Percentiles rank a stretch among this genome's conserved stretches.
phyloP scores from a whole-genome alignment of 805 yeast species.

The Metschnikowia cubensis region DNA sequence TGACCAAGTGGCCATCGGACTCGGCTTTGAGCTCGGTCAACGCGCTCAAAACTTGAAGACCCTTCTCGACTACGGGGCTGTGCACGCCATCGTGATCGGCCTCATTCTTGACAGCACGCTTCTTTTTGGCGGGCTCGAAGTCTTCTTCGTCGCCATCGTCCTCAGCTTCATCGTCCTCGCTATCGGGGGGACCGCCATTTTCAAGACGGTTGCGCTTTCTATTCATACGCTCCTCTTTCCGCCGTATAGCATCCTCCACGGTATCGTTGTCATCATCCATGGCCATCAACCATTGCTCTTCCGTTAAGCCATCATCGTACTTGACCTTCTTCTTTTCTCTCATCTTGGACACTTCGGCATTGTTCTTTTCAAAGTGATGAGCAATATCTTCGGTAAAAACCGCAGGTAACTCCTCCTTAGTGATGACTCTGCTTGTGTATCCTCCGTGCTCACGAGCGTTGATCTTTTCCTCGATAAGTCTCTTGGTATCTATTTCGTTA shows the following conservation, averaged over 20 bases:
- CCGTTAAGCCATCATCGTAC: conserved; percentile 44
- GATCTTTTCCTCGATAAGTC: conserved; percentile 28
- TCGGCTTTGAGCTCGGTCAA: conserved; percentile 40
- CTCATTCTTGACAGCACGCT: conserved; percentile 20
- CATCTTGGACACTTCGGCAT: conserved; percentile 23
- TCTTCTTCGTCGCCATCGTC: conserved; percentile 19
- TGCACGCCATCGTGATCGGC: conserved; percentile 20
- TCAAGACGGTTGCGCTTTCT: conserved; percentile 32
- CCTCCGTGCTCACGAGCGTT: conserved; percentile 22
- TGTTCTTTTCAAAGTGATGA: conserved; percentile 24
- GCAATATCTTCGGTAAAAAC: conserved; percentile 27
- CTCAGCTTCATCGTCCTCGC: conserved; percentile 13
- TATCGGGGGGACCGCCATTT: conserved; percentile 12
- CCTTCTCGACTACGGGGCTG: conserved; percentile 14
- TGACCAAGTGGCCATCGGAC: conserved; percentile 34
- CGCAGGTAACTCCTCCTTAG: conserved; percentile 24
- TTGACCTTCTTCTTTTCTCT: conserved; percentile 27
- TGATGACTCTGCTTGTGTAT: conserved; percentile 20
- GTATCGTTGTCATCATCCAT: conserved; percentile 62
- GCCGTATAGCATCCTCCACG: conserved; percentile 54
- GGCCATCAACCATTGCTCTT: conserved; percentile 35
- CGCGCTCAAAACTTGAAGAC: conserved; percentile 41
- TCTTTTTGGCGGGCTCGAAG: conserved; percentile 3
- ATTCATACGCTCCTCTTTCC: conserved; percentile 44
- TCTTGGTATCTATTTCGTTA: conserved; percentile 56